Evolutionary conservation across 257 asterid genomes (phyloP).

Genomic region (Nicotiana undulata): DNA sequence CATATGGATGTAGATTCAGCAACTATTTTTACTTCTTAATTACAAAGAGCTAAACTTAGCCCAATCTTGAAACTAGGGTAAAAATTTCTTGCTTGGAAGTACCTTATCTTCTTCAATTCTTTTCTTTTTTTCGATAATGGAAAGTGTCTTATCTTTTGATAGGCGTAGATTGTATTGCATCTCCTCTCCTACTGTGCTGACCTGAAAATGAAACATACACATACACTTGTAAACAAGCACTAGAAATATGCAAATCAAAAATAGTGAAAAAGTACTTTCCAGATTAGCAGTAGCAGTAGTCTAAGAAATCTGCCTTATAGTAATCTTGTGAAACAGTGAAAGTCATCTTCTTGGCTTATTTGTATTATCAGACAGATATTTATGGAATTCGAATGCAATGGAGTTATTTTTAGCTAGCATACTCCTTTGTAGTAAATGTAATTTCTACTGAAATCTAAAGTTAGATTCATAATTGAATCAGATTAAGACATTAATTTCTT

Average conservation of each 20-base stretch:
- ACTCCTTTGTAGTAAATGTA: no score
- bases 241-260: neutral
- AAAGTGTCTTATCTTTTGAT: conserved; percentile 69
- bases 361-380: no score
- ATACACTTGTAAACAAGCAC: conserved; percentile 9
- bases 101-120: conserved; percentile 50
- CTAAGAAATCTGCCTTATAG: no score
- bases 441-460: no score
- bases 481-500: no score
- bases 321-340: no score
- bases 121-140: no score
- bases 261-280: neutral
- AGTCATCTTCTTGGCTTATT: no score
- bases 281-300: no score
- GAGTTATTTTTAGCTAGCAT: no score
- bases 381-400: no score
- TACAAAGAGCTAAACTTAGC: neutral
- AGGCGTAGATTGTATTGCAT: conserved; percentile 74
- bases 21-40: neutral
- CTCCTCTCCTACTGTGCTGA: conserved; percentile 88
- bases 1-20: neutral
- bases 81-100: neutral
- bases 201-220: conserved; percentile 37
- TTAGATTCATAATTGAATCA: no score
- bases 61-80: neutral